Percentiles rank a stretch among this genome's conserved stretches.
Evolutionary conservation across 2,329 filamentous ascomycete genomes (phyloP).

Genomic region (Colletotrichum falcatum): DNA sequence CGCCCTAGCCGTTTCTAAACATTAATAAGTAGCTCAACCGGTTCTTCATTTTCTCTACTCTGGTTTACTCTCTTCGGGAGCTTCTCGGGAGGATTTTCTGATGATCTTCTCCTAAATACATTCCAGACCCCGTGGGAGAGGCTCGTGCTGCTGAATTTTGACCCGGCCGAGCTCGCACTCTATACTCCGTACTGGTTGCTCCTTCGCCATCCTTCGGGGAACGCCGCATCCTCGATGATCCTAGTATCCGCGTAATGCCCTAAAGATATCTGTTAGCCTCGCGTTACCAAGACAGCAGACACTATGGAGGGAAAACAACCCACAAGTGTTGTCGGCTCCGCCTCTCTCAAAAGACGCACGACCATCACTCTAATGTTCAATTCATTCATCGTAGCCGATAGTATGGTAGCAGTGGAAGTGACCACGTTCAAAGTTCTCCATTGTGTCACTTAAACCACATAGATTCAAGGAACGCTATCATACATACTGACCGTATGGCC

Average conservation of each 20-base stretch:
- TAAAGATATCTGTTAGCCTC: slow-evolving; percentile 1
- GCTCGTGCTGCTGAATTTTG: not conserved
- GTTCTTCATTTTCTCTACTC: not conserved
- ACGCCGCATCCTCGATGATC: not conserved
- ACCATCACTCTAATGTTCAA: slow-evolving; percentile 19
- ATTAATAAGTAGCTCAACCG: too few relatives aligned
- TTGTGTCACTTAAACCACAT: not conserved
- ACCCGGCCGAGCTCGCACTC: slow-evolving; percentile 15
- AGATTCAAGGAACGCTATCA: not conserved
- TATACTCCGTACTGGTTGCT: slow-evolving; percentile 19
- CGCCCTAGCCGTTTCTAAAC: not conserved
- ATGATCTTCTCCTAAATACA: slow-evolving; percentile 3
- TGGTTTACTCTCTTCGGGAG: not conserved
- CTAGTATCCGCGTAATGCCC: slow-evolving; percentile 21
- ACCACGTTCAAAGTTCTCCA: not conserved
- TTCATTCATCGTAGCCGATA: slow-evolving; percentile 10
- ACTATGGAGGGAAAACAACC: not conserved
- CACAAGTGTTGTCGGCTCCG: slow-evolving; percentile 32
- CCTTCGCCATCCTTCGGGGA: not conserved
- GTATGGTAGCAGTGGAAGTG: not conserved
- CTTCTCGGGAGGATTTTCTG: not conserved
- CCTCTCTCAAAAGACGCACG: slow-evolving; percentile 21
- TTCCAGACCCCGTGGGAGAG: slow-evolving; percentile 14
- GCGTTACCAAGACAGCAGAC: not conserved
- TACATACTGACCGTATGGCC: slow-evolving; percentile 8